These are phyloP conservation scores for Filosporella fistucella DNA, from an alignment of 495 filamentous ascomycete genomes.

Conservation along the genomic window DNA sequence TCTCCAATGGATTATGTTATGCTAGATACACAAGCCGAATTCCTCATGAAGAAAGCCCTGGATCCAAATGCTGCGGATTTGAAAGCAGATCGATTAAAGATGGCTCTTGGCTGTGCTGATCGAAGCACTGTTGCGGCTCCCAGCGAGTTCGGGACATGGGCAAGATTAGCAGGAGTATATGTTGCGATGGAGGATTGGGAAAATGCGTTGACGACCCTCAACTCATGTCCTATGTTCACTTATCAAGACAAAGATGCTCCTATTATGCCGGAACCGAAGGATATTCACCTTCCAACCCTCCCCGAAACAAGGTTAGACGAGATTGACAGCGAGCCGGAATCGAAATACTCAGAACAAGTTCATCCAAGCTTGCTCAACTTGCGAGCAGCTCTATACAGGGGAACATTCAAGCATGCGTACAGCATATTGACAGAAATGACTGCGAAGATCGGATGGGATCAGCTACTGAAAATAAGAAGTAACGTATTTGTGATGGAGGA, in stretches of 20 bases:
- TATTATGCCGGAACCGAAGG: constrained; percentile 84
- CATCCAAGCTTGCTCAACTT: constrained; percentile 84
- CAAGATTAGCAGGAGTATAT: constrained; percentile 87
- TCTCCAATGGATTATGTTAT: constrained; percentile 95
- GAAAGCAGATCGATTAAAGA: constrained; percentile 55
- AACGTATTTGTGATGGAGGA: constrained; percentile 99
- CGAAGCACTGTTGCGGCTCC: constrained; percentile 90
- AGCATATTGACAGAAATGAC: constrained; percentile 91
- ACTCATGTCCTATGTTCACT: constrained; percentile 99
- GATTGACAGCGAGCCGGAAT: constrained; percentile 83
- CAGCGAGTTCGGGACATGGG: constrained; percentile 97
- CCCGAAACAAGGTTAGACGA: constrained; percentile 91
- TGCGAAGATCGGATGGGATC: constrained; percentile 94
- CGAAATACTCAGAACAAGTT: constrained; percentile 73
- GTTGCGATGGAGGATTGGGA: constrained; percentile 93
- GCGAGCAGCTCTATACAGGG: constrained; percentile 82
- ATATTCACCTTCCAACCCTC: constrained; percentile 80
- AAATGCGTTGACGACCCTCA: constrained; percentile 86
- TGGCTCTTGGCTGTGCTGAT: constrained; percentile 91
- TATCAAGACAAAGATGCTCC: constrained; percentile 98
- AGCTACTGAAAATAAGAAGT: constrained; percentile 85
- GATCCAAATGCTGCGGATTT: constrained; percentile 39
- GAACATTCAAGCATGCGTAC: constrained; percentile 94
- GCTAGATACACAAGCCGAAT: constrained; percentile 90
- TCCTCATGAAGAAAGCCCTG: constrained; percentile 77